Evolutionary conservation across 306 rosid genomes (phyloP), one percentile per base, ranked within the genome.

Genomic region (Rosa lucieae): DNA sequence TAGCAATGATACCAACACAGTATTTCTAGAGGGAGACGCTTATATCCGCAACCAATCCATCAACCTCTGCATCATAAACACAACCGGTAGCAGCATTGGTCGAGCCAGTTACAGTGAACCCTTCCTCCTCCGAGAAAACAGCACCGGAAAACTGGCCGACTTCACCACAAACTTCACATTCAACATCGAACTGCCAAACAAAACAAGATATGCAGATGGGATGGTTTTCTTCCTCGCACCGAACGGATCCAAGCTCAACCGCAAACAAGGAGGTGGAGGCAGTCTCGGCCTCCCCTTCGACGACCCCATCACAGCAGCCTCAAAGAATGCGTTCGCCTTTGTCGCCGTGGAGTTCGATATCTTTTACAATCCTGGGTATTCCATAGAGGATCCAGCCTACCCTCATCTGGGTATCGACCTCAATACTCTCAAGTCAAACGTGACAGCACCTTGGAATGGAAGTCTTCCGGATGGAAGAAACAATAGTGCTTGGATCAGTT

Each of bases 401-500:
- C 3, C 11, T 20, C 65, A 58, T 58, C 32, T 58, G 65, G 65
- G 65, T 7, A 58, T 58, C 11, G 67, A 61, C 67, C 40, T 61
- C 67, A 61, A 61, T 4, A 5, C 67, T 61, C 15, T 61, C 67
- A 26, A 1, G 7, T 62, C 67, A 1, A n/a, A 8, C 7, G 17
- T 11, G 0, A 62, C 13, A 1, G 40, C 15, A 2, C 63, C 8
- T n/a, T 62, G 67, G 67, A 5, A 26, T 11, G 40, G 40, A 10
- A 3, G 67, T 62, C 10, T 56, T n/a, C 3, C 12, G 10, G 26
- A n/a, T 4, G 58, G 21, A 52, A 14, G 8, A 52, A 48, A 82
- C 17, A 80, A 86, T 66, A 39, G 79, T 8, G 83, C 72, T 74
- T 43, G 18, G 77, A 76, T 81, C 26, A 73, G 3, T 44, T 87